Evolutionary conservation across 169 alveolate species (phyloP), one percentile per base, ranked within the genome.

Genomic region (Cryptosporidium baileyi): DNA sequence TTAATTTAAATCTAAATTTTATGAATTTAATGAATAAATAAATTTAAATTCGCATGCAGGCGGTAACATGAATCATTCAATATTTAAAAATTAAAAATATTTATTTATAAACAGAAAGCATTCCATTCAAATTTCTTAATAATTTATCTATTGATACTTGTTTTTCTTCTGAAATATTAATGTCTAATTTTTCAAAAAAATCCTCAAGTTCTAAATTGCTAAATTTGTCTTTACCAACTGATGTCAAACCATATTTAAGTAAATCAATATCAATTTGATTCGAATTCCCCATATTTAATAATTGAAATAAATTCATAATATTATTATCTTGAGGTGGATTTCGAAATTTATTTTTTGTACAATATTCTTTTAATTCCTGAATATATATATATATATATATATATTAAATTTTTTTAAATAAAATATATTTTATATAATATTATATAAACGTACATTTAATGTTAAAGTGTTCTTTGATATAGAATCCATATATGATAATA

Each of bases 161-260:
- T 22, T 74, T 57, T 2, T 67, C 54, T 54, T 74, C 85, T 1
- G 62, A 24, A 6, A 30, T 5, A 36, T 51, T 54, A 30, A 74
- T 74, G 15, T 57, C 36, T 13, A 74, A 19, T 11, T 24, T 15
- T 38, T 74, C 54, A n/a, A 40, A 74, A 36, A 74, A 74, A 0
- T 74, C 67, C 28, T 74, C 67, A 19, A 36, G 5, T 54, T 74
- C 85, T 3, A 26, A 19, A 28, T 47, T 19, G 26, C 26, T 54
- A 19, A 74, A 57, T 41, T 52, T 74, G 34, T 74, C 67, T 38
- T 47, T 11, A 0, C 85, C 85, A 24, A 74, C 47, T 32, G 85
- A 52, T 8, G 60, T 74, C 6, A 74, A 30, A 7, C 85, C 85
- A 41, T 74, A 74, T 40, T 74, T 74, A 11, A 74, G 59, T 22